phyloP scores from a whole-genome alignment of 495 filamentous ascomycete genomes.

The Rhizodiscina lignyota region DNA sequence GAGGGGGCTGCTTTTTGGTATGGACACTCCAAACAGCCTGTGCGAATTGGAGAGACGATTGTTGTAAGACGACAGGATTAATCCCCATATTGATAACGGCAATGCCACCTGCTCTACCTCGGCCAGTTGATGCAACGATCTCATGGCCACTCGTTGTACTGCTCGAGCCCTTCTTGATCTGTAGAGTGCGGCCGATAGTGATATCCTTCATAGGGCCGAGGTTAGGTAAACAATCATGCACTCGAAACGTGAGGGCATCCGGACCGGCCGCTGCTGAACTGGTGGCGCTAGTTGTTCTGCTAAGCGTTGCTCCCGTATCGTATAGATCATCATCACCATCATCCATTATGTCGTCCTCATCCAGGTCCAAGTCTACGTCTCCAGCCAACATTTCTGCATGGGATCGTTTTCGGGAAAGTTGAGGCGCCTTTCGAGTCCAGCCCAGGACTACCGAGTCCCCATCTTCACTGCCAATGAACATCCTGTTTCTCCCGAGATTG shows the following conservation, averaged over 20 bases:
- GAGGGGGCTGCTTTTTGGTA: conserved; percentile 38
- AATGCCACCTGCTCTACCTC: conserved; percentile 49
- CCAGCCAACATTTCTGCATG: conserved; percentile 21
- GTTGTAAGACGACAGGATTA: conserved; percentile 43
- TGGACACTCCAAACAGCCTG: conserved; percentile 47
- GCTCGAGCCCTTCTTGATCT: too few relatives aligned
- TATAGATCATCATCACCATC: conserved; percentile 53
- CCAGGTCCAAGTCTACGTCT: conserved; percentile 9
- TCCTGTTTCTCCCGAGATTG: conserved; percentile 44
- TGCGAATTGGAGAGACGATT: conserved; percentile 43
- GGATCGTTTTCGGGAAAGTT: conserved; percentile 27
- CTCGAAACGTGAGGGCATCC: conserved; percentile 51
- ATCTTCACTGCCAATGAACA: conserved; percentile 77
- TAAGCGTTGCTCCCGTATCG: conserved; percentile 30
- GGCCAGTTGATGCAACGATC: conserved; percentile 54
- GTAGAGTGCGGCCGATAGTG: conserved; percentile 48
- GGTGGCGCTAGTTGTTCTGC: conserved; percentile 19
- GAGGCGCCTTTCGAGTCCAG: conserved; percentile 45
- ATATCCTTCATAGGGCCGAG: conserved; percentile 63
- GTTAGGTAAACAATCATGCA: conserved; percentile 61
- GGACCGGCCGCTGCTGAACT: conserved; percentile 20
- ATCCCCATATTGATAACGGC: conserved; percentile 61
- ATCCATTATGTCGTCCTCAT: conserved; percentile 33
- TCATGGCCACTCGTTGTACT: conserved; percentile 18
- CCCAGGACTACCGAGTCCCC: conserved; percentile 68